A percentile compares a stretch with the other conserved stretches of the same genome.
These are phyloP conservation scores for Noccaea bulbosa DNA, from an alignment of 345 rosid genomes.

Conservation along the genomic window DNA sequence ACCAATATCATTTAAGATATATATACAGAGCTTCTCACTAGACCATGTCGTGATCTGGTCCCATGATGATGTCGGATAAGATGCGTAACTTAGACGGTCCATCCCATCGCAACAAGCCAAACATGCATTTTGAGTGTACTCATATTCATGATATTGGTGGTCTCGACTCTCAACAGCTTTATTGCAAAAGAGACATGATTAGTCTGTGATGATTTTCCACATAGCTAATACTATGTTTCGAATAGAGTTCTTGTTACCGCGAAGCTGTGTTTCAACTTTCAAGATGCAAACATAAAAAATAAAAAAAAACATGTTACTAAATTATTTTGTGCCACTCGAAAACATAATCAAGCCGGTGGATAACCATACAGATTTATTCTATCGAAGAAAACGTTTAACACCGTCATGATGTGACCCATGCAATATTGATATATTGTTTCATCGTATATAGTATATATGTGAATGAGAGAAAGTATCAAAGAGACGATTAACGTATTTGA, in stretches of 20 bases:
- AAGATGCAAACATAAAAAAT: not conserved
- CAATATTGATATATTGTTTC: not conserved
- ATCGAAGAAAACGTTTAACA: not conserved
- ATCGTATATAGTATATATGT: not conserved
- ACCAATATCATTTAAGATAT: slow-evolving; percentile 16
- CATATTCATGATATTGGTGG: slow-evolving; percentile 9
- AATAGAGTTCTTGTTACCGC: not conserved
- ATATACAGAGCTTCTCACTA: slow-evolving; percentile 24
- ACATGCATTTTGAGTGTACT: not conserved
- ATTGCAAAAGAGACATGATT: slow-evolving; percentile 11
- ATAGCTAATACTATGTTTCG: not conserved
- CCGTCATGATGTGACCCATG: not conserved
- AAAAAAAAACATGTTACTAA: not conserved
- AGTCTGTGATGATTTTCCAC: slow-evolving; percentile 8
- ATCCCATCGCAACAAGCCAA: slow-evolving; percentile 31
- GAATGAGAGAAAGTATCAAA: not conserved
- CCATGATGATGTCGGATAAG: slow-evolving; percentile 32
- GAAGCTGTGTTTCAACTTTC: not conserved
- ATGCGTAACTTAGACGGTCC: slow-evolving; percentile 27
- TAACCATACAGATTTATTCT: not conserved
- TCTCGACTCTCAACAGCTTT: slow-evolving; percentile 24
- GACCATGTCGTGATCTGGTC: slow-evolving; percentile 27
- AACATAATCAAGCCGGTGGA: not conserved
- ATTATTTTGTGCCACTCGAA: not conserved
- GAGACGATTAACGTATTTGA: too few relatives aligned